A percentile compares a stretch with the other conserved stretches of the same genome.
phyloP scores from a whole-genome alignment of 1,284 basidiomycete genomes.

The Ceratobasidium sp. region DNA sequence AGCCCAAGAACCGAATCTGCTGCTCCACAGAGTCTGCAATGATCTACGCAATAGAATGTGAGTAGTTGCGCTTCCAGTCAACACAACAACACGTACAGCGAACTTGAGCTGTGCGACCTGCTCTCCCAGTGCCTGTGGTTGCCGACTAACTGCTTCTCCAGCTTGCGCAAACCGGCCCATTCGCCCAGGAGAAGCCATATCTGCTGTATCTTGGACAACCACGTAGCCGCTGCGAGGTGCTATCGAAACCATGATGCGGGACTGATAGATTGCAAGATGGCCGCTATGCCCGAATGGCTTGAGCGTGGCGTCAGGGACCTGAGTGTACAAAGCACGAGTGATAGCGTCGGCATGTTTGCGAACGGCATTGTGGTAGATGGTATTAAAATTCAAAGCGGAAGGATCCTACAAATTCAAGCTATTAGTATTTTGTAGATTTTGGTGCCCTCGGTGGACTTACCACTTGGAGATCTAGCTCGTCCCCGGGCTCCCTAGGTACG shows the following conservation, averaged over 20 bases:
- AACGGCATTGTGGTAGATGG: constrained; percentile 64
- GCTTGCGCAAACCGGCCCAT: constrained; percentile 53
- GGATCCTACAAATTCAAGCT: constrained; percentile 58
- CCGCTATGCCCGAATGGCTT: constrained; percentile 9
- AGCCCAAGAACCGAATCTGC: constrained; percentile 44
- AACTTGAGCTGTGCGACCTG: constrained; percentile 33
- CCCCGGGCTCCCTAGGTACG: constrained; percentile 13
- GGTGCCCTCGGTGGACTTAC: not conserved
- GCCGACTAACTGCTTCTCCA: constrained; percentile 73
- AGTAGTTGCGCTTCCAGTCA: not conserved
- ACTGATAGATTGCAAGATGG: constrained; percentile 18
- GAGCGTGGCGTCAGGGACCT: constrained; percentile 29
- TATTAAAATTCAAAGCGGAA: constrained; percentile 72
- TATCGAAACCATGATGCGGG: constrained; percentile 26
- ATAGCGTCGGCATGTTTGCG: constrained; percentile 67
- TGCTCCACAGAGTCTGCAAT: constrained; percentile 39
- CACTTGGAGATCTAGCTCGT: constrained; percentile 34
- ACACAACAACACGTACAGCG: constrained; percentile 9
- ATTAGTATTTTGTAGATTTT: not conserved
- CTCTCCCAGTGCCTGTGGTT: constrained; percentile 37
- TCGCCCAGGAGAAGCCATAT: constrained; percentile 36
- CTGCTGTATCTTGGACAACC: constrained; percentile 38
- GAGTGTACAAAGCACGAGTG: constrained; percentile 48
- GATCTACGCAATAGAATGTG: constrained; percentile 4
- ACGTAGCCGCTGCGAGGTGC: constrained; percentile 26